Evolutionary conservation across 495 filamentous ascomycete genomes (phyloP), one percentile per base, ranked within the genome.

Genomic region (Terfezia claveryi): DNA sequence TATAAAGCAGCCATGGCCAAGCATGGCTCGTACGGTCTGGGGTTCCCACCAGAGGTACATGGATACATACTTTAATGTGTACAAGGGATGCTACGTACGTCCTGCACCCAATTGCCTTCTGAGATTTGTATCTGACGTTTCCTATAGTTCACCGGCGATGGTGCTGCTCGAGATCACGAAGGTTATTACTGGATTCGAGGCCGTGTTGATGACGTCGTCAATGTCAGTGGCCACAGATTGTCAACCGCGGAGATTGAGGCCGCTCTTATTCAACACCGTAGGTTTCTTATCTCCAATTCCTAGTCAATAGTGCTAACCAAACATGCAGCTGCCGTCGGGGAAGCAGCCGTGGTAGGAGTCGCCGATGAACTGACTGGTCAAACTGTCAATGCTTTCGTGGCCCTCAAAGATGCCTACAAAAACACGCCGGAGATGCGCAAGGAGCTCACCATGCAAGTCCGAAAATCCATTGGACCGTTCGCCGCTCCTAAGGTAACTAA

Each of bases 121-220:
- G n/a, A 65, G 23, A 41, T 37, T 20, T 50, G 57, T 7, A 7
- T 4, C 67, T 76, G 56, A 79, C 63, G 4, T 46, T 16, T 17
- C 20, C 14, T 50, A 5, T 62, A 94, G 86, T 98, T 96, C 76
- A 99, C 92, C 23, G 91, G 91, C 59, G 91, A 99, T 68, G 92
- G 92, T 61, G 91, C 92, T 56, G 92, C 84, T 59, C 83, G 92
- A 63, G 91, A 99, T 68, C 85, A 94, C 70, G 92, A 99, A 60
- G 91, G 91, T 53, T 96, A 96, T 74, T 96, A 96, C 77, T 96
- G 92, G 92, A 96, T 99, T 69, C 87, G 92, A 56, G 92, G 91
- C 51, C 86, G 91, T 71, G 91, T 96, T 36, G 91, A 99, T 65
- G 91, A 99, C 62, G 91, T 96, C 55, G 89, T 99, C 65, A 99